Base-by-base conservation (phyloP, 108 stramenopile genomes). In the Parmales sp. region DNA sequence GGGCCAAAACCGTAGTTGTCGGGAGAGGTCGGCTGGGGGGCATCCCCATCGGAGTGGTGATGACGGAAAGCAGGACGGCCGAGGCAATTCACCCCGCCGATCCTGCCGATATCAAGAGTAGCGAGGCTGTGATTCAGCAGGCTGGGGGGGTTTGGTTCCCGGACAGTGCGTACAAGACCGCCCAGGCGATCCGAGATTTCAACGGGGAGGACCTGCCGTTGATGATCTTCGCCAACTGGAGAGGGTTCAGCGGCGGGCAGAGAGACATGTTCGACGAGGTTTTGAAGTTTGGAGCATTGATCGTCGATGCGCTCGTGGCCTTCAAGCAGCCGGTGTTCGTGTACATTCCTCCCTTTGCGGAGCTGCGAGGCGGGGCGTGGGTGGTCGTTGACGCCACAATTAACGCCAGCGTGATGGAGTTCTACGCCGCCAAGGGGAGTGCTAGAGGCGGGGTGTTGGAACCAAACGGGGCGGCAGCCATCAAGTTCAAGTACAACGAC, bases 221-320 rank as follows among this genome's bases (percentile, higher is more conserved):
- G 23, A 92, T 99, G 63, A 86, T 99, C 31, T 96, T 99, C 67
- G 96, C 97, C 54, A 99, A 98, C 83, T 99, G 98, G 98, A 81
- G 98, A 44, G 98, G 98, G 45, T 99, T 99, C 78, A 94, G 92
- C 67, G 98, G 98, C 26, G 98, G 98, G 0, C 94, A 95, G 75
- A 80, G 98, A 38, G 98, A 99, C 73, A 99, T 99, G 98, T 99
- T 96, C 76, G 96, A 98, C 71, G 94, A 99, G 80, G 93, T 99
- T 38, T 82, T 99, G 60, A 99, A 99, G 78, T 99, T 95, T 70
- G 99, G 99, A 7, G 86, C 92, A 5, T 72, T 92, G 67, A 99
- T 99, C 69, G 99, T 99, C 28, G 97, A 99, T 72, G 94, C 93
- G 1, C 94, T 99, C 51, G 96, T 97, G 34, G 91, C 84, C 22